Percentiles rank a stretch among this genome's conserved stretches.
Evolutionary conservation across 2,329 filamentous ascomycete genomes (phyloP).

Genomic region (Hymenoscyphus fraxineus): DNA sequence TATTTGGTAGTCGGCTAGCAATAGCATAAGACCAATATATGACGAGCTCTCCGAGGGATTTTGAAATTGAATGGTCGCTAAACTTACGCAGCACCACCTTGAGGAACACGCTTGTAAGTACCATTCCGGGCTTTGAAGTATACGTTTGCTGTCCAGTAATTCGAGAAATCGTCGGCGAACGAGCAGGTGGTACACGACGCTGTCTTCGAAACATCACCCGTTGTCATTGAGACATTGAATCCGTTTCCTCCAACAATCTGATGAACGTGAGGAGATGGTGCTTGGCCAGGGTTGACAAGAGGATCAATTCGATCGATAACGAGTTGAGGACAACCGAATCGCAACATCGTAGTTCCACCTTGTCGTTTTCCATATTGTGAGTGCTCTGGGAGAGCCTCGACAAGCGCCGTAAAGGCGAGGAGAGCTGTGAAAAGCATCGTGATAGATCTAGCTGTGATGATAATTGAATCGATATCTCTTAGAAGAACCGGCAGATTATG

Average conservation of each 20-base stretch:
- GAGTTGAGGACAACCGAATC: constrained; percentile 18
- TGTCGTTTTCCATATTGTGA: not conserved
- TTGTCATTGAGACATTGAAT: constrained; percentile 16
- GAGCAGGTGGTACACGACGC: constrained; percentile 17
- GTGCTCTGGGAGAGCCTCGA: constrained; percentile 7
- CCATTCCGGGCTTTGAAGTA: constrained; percentile 31
- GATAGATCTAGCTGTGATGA: not conserved
- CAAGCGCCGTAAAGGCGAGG: constrained; percentile 15
- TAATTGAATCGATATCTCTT: not conserved
- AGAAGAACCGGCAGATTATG: not conserved
- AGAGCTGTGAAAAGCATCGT: constrained; percentile 15
- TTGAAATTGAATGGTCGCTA: not conserved
- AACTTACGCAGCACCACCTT: constrained; percentile 15
- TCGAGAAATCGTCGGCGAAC: constrained; percentile 21
- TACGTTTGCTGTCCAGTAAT: constrained; percentile 34
- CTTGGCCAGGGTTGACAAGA: constrained; percentile 18
- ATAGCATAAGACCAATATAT: not conserved
- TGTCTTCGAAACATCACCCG: constrained; percentile 10
- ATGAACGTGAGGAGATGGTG: constrained; percentile 15
- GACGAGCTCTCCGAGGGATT: not conserved
- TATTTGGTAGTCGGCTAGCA: not conserved
- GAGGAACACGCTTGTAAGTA: constrained; percentile 17
- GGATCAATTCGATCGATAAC: constrained; percentile 18
- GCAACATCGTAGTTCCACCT: constrained; percentile 13
- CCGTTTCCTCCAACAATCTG: constrained; percentile 19